Conservation (phyloP, 73 alveolate genomes). For the Paraurostyla sp. region DNA sequence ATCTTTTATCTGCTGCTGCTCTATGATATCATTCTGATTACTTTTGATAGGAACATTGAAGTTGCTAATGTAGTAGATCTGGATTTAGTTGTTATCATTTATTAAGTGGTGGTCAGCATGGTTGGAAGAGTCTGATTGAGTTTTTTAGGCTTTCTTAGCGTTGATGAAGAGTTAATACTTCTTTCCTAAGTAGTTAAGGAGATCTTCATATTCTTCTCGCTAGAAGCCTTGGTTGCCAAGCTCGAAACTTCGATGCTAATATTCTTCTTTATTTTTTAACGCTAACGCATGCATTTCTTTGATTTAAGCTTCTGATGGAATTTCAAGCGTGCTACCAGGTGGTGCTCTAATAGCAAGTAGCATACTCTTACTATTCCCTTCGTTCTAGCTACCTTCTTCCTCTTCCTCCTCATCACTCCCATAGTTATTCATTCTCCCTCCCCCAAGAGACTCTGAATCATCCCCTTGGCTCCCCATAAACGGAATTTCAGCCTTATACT, state of each 20-base stretch:
- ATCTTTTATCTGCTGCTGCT: not conserved
- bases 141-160: not conserved
- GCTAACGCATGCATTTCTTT: constrained; percentile 53
- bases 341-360: constrained; percentile 79
- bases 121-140: no score
- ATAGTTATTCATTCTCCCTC: not conserved
- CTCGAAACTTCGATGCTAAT: not conserved
- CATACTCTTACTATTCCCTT: constrained; percentile 24
- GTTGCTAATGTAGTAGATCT: constrained; percentile 36
- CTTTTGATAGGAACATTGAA: constrained; percentile 11
- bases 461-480: not conserved
- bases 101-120: not conserved
- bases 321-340: constrained; percentile 61
- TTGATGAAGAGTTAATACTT: constrained; percentile 23
- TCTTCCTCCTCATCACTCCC: not conserved
- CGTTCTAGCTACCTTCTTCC: not conserved
- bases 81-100: constrained; percentile 24
- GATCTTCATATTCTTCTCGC: constrained; percentile 48
- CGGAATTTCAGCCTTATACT: not conserved
- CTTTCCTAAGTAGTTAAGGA: constrained; percentile 4
- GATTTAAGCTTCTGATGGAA: constrained; percentile 40
- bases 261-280: constrained; percentile 33
- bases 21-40: not conserved
- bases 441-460: not conserved
- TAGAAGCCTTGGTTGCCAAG: not conserved